Percentiles rank a stretch among this genome's conserved stretches.
Conservation (phyloP, 148 eudicot species). For the Limonium bicolor region DNA sequence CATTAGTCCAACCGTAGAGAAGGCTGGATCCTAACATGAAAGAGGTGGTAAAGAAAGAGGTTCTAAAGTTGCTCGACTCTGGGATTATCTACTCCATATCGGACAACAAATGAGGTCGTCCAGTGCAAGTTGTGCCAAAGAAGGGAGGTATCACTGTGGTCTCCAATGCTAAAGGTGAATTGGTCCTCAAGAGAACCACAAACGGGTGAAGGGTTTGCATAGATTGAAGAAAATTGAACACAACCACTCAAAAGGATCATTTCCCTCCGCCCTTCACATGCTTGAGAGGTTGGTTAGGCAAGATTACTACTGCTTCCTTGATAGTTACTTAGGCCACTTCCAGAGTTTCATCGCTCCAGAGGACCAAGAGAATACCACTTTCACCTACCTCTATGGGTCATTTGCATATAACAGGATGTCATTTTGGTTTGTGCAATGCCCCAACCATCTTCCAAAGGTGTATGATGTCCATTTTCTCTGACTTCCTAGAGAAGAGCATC, state of each 20-base stretch:
- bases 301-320: neutral
- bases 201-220: neutral
- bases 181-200: neutral
- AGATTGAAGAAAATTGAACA: neutral
- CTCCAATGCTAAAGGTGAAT: neutral
- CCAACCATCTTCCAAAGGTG: too few relatives aligned
- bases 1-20: too few relatives aligned
- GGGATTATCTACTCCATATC: neutral
- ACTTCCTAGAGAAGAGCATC: too few relatives aligned
- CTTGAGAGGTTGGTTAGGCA: neutral
- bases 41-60: too few relatives aligned
- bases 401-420: too few relatives aligned
- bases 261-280: neutral
- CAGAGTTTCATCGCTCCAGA: neutral
- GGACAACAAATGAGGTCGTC: neutral
- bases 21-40: too few relatives aligned
- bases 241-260: neutral
- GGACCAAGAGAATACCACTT: neutral
- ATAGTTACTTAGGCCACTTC: neutral
- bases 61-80: neutral
- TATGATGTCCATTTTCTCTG: too few relatives aligned
- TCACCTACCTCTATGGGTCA: too few relatives aligned
- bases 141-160: neutral
- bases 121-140: neutral
- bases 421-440: too few relatives aligned